These are phyloP conservation scores for Populus alba DNA, from an alignment of 345 rosid genomes.

Conservation along the genomic window DNA sequence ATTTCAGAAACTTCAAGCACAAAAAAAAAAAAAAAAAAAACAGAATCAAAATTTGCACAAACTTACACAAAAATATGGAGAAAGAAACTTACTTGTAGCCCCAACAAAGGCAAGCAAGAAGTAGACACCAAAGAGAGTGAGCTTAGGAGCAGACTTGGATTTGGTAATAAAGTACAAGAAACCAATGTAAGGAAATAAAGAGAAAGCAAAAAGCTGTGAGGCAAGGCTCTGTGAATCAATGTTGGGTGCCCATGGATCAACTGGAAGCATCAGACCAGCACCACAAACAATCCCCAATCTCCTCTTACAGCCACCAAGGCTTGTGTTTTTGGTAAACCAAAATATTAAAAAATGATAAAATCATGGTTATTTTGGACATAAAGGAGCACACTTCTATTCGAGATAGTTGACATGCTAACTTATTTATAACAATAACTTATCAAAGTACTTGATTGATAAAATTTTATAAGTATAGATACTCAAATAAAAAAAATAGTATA, in stretches of 20 bases:
- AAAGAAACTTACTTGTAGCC: conserved; percentile 67
- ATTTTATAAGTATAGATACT: too few species aligned
- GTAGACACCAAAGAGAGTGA: conserved; percentile 88
- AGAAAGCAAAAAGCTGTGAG: conserved; percentile 71
- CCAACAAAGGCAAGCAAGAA: conserved; percentile 90
- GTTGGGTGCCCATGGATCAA: conserved; percentile 85
- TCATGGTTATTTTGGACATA: conserved; percentile 1
- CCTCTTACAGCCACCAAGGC: conserved; percentile 15
- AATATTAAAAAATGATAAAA: too few species aligned
- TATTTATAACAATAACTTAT: too few species aligned
- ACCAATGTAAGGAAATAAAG: conserved; percentile 82
- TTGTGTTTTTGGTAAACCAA: conserved; percentile 8
- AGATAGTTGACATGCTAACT: too few species aligned
- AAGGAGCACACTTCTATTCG: too few species aligned
- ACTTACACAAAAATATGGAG: not conserved
- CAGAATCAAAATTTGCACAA: not conserved
- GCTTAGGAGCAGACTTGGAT: conserved; percentile 79
- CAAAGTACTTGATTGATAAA: too few species aligned
- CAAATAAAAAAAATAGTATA: too few species aligned
- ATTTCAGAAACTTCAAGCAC: not conserved
- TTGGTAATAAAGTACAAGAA: conserved; percentile 87
- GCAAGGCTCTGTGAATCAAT: conserved; percentile 79
- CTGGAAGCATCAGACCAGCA: conserved; percentile 51
- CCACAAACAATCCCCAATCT: conserved; percentile 38
- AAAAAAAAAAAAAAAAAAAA: conserved; percentile 6